These are phyloP conservation scores for Endoconidiophora laricicola DNA, from an alignment of 2,329 filamentous ascomycete genomes.

Conservation along the genomic window DNA sequence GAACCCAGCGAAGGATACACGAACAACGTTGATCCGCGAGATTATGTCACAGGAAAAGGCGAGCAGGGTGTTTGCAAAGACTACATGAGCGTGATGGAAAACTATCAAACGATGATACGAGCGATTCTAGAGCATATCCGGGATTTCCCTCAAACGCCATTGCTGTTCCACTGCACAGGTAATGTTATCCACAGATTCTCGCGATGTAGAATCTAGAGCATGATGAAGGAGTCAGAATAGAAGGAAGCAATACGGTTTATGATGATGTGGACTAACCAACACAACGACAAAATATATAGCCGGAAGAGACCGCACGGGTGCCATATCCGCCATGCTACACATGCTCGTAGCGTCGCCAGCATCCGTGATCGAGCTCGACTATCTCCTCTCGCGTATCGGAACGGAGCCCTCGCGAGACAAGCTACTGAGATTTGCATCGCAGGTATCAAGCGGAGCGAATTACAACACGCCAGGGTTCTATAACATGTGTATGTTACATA, in stretches of 20 bases:
- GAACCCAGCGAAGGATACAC: constrained; percentile 17
- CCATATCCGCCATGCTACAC: constrained; percentile 33
- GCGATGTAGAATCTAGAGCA: too few species aligned
- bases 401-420: constrained; percentile 32
- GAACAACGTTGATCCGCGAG: constrained; percentile 23
- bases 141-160: constrained; percentile 27
- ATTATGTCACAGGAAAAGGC: constrained; percentile 30
- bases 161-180: constrained; percentile 37
- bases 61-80: constrained; percentile 27
- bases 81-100: constrained; percentile 30
- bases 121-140: constrained; percentile 31
- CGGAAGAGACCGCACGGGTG: constrained; percentile 37
- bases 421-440: constrained; percentile 27
- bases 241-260: too few species aligned
- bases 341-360: constrained; percentile 30
- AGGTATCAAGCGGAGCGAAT: constrained; percentile 21
- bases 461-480: constrained; percentile 30
- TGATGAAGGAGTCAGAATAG: too few species aligned
- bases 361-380: constrained; percentile 30
- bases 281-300: constrained; percentile 17
- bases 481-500: constrained; percentile 29
- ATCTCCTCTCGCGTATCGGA: constrained; percentile 37
- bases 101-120: constrained; percentile 26
- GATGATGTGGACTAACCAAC: too few species aligned
- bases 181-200: too few species aligned